Evolutionary conservation across 1,284 basidiomycete species (phyloP).

Genomic region (Peniophora sp.): DNA sequence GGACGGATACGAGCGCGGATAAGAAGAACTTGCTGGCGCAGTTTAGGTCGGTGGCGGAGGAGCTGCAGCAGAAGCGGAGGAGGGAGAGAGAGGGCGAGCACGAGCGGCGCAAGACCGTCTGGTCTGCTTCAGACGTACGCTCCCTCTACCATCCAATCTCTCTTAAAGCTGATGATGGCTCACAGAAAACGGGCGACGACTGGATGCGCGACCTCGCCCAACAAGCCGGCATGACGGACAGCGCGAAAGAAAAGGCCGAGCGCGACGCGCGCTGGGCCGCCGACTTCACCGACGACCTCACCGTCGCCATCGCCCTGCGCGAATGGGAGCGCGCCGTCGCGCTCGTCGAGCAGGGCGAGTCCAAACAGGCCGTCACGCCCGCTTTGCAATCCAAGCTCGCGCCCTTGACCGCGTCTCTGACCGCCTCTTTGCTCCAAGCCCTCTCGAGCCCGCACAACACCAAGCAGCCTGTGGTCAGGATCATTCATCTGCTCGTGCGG

Average conservation of each 20-base stretch:
- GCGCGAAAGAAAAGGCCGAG: constrained; percentile 64
- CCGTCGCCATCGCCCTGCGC: constrained; percentile 84
- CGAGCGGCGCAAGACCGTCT: constrained; percentile 77
- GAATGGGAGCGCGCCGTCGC: constrained; percentile 84
- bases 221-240: constrained; percentile 44
- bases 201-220: constrained; percentile 64
- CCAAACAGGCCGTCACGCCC: constrained; percentile 49
- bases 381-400: constrained; percentile 55
- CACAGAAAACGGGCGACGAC: constrained; percentile 44
- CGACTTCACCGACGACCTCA: constrained; percentile 87
- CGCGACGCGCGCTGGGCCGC: constrained; percentile 79
- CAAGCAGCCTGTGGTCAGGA: constrained; percentile 66
- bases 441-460: constrained; percentile 71
- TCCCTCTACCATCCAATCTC: constrained; percentile 2
- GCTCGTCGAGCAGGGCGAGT: constrained; percentile 78
- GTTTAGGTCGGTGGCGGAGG: constrained; percentile 89
- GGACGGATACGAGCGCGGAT: constrained; percentile 74
- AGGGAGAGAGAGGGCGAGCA: constrained; percentile 92
- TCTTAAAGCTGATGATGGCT: constrained; percentile 10
- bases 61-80: constrained; percentile 77
- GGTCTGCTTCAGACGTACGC: constrained; percentile 55
- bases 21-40: constrained; percentile 83
- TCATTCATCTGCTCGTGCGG: constrained; percentile 69
- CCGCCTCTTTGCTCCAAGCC: constrained; percentile 64
- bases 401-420: constrained; percentile 63